These are phyloP conservation scores for Trypanosoma melophagium DNA, from an alignment of 208 protist genomes.

Conservation along the genomic window DNA sequence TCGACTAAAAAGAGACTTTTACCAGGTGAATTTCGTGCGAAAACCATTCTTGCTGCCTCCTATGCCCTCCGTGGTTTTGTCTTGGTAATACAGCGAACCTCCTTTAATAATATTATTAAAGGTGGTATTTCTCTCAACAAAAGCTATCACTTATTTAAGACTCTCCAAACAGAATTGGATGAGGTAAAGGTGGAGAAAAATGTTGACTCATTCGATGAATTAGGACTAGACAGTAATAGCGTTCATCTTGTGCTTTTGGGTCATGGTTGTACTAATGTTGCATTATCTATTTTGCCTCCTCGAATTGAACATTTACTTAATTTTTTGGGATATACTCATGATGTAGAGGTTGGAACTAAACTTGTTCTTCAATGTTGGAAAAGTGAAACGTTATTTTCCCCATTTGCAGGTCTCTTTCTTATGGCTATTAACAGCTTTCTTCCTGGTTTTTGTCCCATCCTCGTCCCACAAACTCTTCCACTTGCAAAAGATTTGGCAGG, in stretches of 20 bases:
- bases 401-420: slow-evolving; percentile 53
- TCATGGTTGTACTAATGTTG: slow-evolving; percentile 44
- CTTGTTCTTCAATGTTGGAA: slow-evolving; percentile 44
- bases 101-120: slow-evolving; percentile 39
- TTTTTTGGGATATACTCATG: slow-evolving; percentile 47
- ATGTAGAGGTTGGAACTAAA: slow-evolving; percentile 44
- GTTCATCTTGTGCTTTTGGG: slow-evolving; percentile 54
- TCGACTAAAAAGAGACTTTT: slow-evolving; percentile 29
- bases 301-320: slow-evolving; percentile 37
- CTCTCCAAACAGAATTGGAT: slow-evolving; percentile 36
- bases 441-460: slow-evolving; percentile 35
- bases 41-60: slow-evolving; percentile 45
- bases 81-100: slow-evolving; percentile 41
- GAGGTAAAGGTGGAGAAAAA: slow-evolving; percentile 32
- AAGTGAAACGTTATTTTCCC: slow-evolving; percentile 56
- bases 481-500: slow-evolving; percentile 28
- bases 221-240: slow-evolving; percentile 59
- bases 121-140: slow-evolving; percentile 53
- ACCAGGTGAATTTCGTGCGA: slow-evolving; percentile 52
- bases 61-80: slow-evolving; percentile 50
- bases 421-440: slow-evolving; percentile 45
- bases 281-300: slow-evolving; percentile 46
- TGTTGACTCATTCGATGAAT: slow-evolving; percentile 25
- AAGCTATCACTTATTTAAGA: slow-evolving; percentile 35
- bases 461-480: slow-evolving; percentile 31